Conservation (phyloP, 371 early-diverging fungal species). For the Lichtheimia hyalospora region DNA sequence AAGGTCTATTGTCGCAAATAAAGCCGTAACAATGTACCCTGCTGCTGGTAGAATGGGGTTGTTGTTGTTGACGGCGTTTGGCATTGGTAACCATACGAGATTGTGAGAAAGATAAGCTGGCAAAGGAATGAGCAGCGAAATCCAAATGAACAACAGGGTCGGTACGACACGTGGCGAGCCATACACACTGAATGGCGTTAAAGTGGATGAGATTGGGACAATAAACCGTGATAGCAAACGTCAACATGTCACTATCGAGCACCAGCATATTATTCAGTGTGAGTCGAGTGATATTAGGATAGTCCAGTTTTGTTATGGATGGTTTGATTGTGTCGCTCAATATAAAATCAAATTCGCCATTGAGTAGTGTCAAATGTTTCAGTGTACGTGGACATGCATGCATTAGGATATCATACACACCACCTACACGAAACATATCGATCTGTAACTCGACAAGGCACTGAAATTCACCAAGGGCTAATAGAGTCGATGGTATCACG, state of each 20-base stretch:
- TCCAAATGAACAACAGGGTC: too few species aligned
- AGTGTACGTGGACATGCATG: not conserved
- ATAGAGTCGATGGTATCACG: not conserved
- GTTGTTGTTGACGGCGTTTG: not conserved
- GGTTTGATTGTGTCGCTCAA: not conserved
- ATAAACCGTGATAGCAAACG: not conserved
- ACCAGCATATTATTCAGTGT: not conserved
- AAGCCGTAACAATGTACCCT: not conserved
- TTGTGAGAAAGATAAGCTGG: not conserved
- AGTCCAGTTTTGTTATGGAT: not conserved
- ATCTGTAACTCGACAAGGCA: not conserved
- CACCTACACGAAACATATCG: not conserved
- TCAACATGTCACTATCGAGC: not conserved
- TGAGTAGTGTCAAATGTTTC: not conserved
- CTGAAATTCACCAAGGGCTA: not conserved
- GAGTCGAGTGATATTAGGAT: not conserved
- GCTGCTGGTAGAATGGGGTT: not conserved
- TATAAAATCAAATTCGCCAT: not conserved
- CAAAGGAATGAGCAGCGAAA: not conserved
- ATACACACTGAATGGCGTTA: not conserved
- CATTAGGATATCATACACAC: not conserved
- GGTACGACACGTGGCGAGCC: not conserved
- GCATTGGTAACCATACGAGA: not conserved
- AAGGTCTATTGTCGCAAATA: not conserved
- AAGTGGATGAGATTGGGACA: not conserved